Evolutionary conservation across 2,329 filamentous ascomycete species (phyloP), one percentile per base, ranked within the genome.

Genomic region (Diaporthe aspalathi): DNA sequence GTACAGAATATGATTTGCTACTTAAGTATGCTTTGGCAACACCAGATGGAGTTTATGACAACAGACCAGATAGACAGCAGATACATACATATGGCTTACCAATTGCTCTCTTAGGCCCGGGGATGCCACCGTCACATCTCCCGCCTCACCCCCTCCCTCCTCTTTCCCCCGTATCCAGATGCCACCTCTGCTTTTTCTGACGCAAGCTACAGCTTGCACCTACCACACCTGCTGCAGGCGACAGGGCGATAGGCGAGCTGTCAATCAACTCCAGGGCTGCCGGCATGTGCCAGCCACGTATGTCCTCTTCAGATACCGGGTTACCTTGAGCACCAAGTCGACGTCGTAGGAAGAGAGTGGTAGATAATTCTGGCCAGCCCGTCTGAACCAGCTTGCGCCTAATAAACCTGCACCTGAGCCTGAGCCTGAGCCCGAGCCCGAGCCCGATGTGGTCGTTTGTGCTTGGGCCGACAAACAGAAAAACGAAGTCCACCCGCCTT

Each of bases 271-370:
- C 8, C 60, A 65, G 45, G 45, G 60, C 60, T 65, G 60, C 60
- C 60, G 60, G 60, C 60, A 65, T 50, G 45, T 65, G 45, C 45
- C 60, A 65, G 60, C 60, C 60, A 65, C 60, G 45, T 65, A 65
- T 12, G 2, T 20, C 27, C 12, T 9, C 1, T 12, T 5, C 29
- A 63, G 27, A 32, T 17, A 20, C 56, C 50, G 8, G 32, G 5
- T 6, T n/a, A 60, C 22, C 11, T 27, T 35, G 5, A 54, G 29
- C n/a, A 22, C 29, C 24, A 54, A 40, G 9, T 5, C 12, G 8
- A 22, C 8, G 22, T 16, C 11, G 35, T 38, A 38, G 35, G 9
- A 11, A 11, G 12, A 11, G 35, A 16, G 47, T 50, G 27, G 22
- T 45, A 62, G 57, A 62, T 47, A 62, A 27, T 22, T 60, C 16